Conservation (phyloP, 2,329 filamentous ascomycete species). For the Neophaeococcomyces aloes region DNA sequence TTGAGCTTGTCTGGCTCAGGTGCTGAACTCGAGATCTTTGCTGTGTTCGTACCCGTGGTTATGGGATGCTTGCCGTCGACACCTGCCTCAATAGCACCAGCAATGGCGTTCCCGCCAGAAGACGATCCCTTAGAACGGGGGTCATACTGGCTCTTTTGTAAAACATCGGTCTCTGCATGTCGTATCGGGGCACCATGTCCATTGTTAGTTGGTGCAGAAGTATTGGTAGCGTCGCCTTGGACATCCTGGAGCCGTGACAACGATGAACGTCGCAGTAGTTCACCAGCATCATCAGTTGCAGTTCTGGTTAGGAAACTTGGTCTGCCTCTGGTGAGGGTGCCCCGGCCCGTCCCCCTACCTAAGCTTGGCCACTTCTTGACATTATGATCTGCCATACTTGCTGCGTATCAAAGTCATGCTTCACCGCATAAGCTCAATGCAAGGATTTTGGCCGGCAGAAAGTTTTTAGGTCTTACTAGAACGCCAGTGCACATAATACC, state of each 20-base stretch:
- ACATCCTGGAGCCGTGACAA: conserved; percentile 9
- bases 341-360: no score
- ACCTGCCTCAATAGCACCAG: background rate
- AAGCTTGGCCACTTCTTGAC: conserved; percentile 15
- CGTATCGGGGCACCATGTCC: no score
- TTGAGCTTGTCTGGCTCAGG: conserved; percentile 55
- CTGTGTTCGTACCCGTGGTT: conserved; percentile 4
- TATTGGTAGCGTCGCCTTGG: background rate
- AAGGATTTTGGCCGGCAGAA: no score
- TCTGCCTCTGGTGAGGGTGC: conserved; percentile 20
- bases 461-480: no score
- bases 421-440: background rate
- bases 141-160: no score
- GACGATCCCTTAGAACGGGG: no score
- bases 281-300: conserved; percentile 35
- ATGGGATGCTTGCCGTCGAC: background rate
- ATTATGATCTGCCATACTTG: conserved; percentile 15
- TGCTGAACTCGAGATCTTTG: conserved; percentile 24
- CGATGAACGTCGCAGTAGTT: conserved; percentile 33
- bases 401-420: conserved; percentile 3
- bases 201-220: background rate
- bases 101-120: no score
- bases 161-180: no score
- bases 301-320: conserved; percentile 38
- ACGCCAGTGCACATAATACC: no score